Base-by-base conservation (phyloP, 192 early-diverging fungal species). In the Dissophora globulifera region DNA sequence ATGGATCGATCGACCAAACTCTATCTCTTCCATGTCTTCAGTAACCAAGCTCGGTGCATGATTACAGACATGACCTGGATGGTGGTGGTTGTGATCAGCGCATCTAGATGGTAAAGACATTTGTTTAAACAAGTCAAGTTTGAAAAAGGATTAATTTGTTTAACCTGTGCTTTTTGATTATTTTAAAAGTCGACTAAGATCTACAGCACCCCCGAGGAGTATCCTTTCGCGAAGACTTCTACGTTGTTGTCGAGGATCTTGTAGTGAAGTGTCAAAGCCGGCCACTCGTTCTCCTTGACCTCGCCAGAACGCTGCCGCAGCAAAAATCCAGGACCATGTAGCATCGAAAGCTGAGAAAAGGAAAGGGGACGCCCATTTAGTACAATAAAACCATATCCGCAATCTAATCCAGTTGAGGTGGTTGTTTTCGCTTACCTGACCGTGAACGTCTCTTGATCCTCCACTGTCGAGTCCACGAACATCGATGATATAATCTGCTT, bases 221-320 rank as follows among this genome's bases (percentile, higher is more conserved):
- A 79, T 15, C 87, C 87, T 56, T 83, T 86, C 26, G 84, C 79
- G 78, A 88, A 88, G 56, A 88, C 84, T 26, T 83, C 78, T 22
- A 82, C 85, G 50, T 83, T 86, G 61, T 88, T 88, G 61, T 88
- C 87, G 2, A 88, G 38, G 23, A 85, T 82, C 62, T 85, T 84
- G 52, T 86, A 88, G 54, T 88, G 87, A 40, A 86, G 45, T 16
- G 83, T 79, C 40, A 82, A 69, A 45, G 84, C 54, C 19, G 68
- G 78, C 63, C 67, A 79, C 33, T 62, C 67, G 30, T 65, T 78
- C 38, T 81, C 79, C 27, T 61, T 54, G 53, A 63, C 78, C 19
- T 69, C 57, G 4, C 65, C 59, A 48, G 61, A 22, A 4, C 65
- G 49, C 4, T 65, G 26, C 5, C 53, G 55, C 23, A 76, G 58